Evolutionary conservation across 352 stramenopile genomes (phyloP).

Genomic region (Phytophthora fragariae): DNA sequence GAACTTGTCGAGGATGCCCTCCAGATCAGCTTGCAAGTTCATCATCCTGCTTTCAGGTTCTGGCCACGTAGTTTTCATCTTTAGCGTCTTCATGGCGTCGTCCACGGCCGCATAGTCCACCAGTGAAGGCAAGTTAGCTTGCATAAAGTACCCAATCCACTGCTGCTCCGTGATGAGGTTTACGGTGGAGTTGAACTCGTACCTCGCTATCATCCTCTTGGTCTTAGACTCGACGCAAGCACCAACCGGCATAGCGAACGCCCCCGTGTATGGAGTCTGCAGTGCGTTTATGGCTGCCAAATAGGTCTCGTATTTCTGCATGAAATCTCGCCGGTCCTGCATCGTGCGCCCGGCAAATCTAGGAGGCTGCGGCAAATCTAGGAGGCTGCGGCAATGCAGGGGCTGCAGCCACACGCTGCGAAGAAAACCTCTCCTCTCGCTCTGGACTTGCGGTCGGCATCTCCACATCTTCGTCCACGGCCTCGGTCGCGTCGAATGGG

Average conservation of each 20-base stretch:
- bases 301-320: background rate
- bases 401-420: background rate
- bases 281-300: background rate
- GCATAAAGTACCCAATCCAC: background rate
- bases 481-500: too few species aligned
- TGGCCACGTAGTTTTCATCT: background rate
- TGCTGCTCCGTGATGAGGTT: background rate
- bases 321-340: background rate
- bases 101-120: background rate
- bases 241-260: background rate
- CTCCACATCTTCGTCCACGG: background rate
- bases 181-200: background rate
- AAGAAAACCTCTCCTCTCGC: too few species aligned
- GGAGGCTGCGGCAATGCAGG: background rate
- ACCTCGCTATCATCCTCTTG: background rate
- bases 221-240: background rate
- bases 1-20: background rate
- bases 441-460: background rate
- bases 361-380: background rate
- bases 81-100: background rate
- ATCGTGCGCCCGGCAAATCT: background rate
- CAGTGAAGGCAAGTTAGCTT: background rate
- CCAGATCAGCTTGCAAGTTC: background rate
- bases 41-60: background rate
- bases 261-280: background rate